Conservation (phyloP, 1,284 basidiomycete species). For the Ganoderma resinaceum region DNA sequence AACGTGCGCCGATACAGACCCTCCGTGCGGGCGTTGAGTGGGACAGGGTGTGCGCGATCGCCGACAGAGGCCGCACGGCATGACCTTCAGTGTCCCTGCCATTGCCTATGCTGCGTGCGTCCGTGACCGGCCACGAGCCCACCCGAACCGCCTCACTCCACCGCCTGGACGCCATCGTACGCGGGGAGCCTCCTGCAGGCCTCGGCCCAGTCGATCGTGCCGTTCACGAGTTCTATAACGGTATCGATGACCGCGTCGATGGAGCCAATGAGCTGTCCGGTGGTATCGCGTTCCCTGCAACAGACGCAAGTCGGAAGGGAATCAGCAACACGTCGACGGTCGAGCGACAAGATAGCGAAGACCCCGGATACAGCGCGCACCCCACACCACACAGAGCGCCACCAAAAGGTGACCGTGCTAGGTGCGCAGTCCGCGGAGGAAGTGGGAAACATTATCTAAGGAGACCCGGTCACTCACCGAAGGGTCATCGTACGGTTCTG, state of each 20-base stretch:
- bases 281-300: slow-evolving; percentile 91
- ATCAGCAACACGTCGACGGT: background rate
- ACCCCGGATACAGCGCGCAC: background rate
- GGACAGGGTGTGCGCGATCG: background rate
- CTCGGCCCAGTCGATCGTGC: slow-evolving; percentile 79
- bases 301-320: background rate
- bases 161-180: slow-evolving; percentile 92
- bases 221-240: slow-evolving; percentile 80
- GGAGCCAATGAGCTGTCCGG: slow-evolving; percentile 89
- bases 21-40: slow-evolving; percentile 1
- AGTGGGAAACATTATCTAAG: background rate
- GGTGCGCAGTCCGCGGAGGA: slow-evolving; percentile 4
- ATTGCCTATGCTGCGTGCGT: background rate
- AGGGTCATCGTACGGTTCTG: slow-evolving; percentile 91
- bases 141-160: slow-evolving; percentile 58
- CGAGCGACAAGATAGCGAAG: slow-evolving; percentile 1
- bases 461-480: slow-evolving; percentile 57
- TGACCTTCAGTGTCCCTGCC: background rate
- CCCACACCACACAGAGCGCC: background rate
- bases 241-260: slow-evolving; percentile 91
- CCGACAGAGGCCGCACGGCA: slow-evolving; percentile 1
- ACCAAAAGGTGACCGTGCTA: slow-evolving; percentile 1
- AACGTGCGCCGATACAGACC: background rate
- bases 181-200: slow-evolving; percentile 78
- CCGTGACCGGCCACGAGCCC: slow-evolving; percentile 8